Percentiles rank a stretch among this genome's conserved stretches.
Conservation (phyloP, 2,329 filamentous ascomycete genomes). For the Sarocladium kiliense region DNA sequence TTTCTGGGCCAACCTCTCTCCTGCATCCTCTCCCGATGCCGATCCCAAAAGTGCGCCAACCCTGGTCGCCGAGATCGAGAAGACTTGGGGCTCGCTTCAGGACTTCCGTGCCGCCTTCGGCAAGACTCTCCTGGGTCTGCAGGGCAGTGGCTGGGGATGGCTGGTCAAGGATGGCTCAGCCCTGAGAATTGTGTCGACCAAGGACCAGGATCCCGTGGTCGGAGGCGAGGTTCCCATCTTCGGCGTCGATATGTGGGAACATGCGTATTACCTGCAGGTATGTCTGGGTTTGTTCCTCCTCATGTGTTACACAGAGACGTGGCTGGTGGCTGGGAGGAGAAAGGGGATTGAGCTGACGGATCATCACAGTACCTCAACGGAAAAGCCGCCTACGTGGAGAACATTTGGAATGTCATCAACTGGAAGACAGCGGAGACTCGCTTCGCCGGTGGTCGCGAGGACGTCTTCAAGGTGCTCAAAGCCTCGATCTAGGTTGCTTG, state of each 20-base stretch:
- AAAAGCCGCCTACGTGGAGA: slow-evolving; percentile 69
- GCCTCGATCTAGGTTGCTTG: slow-evolving; percentile 30
- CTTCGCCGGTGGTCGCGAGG: slow-evolving; percentile 44
- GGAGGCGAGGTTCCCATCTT: slow-evolving; percentile 62
- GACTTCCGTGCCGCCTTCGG: slow-evolving; percentile 63
- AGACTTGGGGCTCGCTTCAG: slow-evolving; percentile 64
- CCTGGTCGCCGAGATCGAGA: slow-evolving; percentile 55
- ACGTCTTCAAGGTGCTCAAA: slow-evolving; percentile 39
- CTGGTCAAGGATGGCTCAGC: slow-evolving; percentile 60
- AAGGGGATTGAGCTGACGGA: too few relatives aligned
- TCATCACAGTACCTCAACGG: slow-evolving; percentile 64
- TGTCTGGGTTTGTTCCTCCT: slow-evolving; percentile 14
- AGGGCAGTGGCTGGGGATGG: slow-evolving; percentile 89
- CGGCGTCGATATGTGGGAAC: slow-evolving; percentile 89
- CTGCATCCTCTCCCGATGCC: slow-evolving; percentile 52
- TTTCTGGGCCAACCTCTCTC: slow-evolving; percentile 82
- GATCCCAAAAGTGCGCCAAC: slow-evolving; percentile 49
- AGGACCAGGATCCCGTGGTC: slow-evolving; percentile 77
- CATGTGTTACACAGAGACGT: background rate
- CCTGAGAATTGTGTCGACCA: slow-evolving; percentile 72
- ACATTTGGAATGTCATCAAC: slow-evolving; percentile 75
- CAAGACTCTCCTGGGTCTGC: slow-evolving; percentile 61
- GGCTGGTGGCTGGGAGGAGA: too few relatives aligned
- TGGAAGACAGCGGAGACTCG: slow-evolving; percentile 66
- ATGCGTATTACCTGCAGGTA: slow-evolving; percentile 83